Evolutionary conservation across 1,284 basidiomycete genomes (phyloP).

Genomic region (Malassezia dermatis): DNA sequence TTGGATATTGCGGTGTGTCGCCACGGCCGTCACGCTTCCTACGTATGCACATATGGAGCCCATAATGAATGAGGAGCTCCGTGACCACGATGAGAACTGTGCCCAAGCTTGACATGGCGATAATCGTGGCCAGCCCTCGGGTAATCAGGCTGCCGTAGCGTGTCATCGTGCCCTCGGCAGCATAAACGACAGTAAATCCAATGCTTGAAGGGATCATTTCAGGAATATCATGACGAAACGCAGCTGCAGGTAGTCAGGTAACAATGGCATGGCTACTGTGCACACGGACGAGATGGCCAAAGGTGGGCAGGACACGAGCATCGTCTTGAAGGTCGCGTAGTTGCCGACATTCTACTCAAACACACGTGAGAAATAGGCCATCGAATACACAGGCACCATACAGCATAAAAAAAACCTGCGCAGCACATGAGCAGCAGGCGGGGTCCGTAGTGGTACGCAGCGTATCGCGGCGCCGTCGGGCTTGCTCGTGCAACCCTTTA

Average conservation of each 20-base stretch:
- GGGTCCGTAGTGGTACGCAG: constrained; percentile 28
- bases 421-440: constrained; percentile 23
- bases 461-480: constrained; percentile 17
- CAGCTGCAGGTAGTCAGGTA: constrained; percentile 29
- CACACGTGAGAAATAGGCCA: constrained; percentile 35
- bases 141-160: constrained; percentile 34
- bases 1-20: constrained; percentile 18
- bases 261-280: constrained; percentile 23
- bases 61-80: constrained; percentile 30
- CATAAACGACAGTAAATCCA: constrained; percentile 30
- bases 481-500: neutral
- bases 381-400: constrained; percentile 27
- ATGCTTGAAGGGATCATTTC: constrained; percentile 23
- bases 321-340: constrained; percentile 20
- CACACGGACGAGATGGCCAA: constrained; percentile 32
- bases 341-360: constrained; percentile 30
- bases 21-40: constrained; percentile 26
- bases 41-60: constrained; percentile 21
- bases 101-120: constrained; percentile 23
- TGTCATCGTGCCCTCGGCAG: constrained; percentile 1
- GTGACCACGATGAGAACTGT: constrained; percentile 21
- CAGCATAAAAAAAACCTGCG: constrained; percentile 28
- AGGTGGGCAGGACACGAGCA: constrained; percentile 38
- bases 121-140: constrained; percentile 29
- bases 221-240: constrained; percentile 22